Percentiles rank a stretch among this genome's conserved stretches.
Conservation (phyloP, 148 eudicot genomes). For the Vaccinium myrtillus region DNA sequence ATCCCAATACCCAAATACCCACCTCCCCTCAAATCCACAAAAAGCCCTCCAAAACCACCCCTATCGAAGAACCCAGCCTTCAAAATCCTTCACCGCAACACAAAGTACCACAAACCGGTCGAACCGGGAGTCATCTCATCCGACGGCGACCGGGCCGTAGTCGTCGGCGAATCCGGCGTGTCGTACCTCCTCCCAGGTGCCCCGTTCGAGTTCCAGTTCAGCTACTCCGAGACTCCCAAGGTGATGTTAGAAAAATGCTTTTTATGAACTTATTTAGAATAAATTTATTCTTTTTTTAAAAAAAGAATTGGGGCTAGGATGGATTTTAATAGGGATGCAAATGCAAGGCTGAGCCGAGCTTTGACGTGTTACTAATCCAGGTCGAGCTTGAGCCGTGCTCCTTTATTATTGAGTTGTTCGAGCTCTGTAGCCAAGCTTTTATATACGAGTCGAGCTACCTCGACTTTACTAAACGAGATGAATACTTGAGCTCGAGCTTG, state of each 20-base stretch:
- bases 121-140: not conserved
- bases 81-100: not conserved
- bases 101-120: slow-evolving; percentile 8
- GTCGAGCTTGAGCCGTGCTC: no score
- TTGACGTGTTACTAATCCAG: no score
- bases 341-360: no score
- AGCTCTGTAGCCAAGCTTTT: no score
- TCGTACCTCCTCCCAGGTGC: slow-evolving; percentile 85
- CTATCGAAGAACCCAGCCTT: not conserved
- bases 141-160: not conserved
- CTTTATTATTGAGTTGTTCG: no score
- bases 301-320: not conserved
- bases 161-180: not conserved
- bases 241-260: slow-evolving; percentile 9
- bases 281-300: not conserved
- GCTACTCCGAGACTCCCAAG: slow-evolving; percentile 90
- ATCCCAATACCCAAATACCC: slow-evolving; percentile 7
- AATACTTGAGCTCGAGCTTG: no score
- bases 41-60: not conserved
- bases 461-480: no score
- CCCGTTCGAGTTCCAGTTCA: slow-evolving; percentile 85
- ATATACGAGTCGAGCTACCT: no score
- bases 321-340: not conserved
- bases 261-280: not conserved
- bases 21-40: not conserved